Base-by-base conservation (phyloP, 2,329 filamentous ascomycete species). In the Ophiostoma himal-ulmi region DNA sequence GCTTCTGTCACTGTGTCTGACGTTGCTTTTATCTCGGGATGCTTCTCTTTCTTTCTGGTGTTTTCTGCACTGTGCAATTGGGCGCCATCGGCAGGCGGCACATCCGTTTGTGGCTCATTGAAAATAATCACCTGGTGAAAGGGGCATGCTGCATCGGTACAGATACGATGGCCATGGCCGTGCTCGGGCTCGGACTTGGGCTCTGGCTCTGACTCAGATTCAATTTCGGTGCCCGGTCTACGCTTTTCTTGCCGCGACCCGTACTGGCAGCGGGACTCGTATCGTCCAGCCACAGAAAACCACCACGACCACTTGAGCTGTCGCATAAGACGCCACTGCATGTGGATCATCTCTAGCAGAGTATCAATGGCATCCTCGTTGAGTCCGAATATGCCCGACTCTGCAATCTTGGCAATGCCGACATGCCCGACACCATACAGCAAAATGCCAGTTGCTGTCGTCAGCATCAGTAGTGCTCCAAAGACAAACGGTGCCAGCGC, bases 241-340 rank as follows among this genome's bases (percentile, higher is more conserved):
- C 2, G 26, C 10, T 37, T 26, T 14, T n/a, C 8, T 11, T 44
- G 22, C 20, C 39, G n/a, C 11, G 62, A 60, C 6, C 37, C 22
- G 39, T 67, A 14, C n/a, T 69, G 67, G 5, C 41, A 68, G 26
- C 67, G 67, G 2, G 48, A 34, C 57, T 68, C 71, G 68, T 72
- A 70, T 22, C 69, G 66, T 14, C 26, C 69, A 10, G 68, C 71
- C 7, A 41, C 39, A 14, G 69, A 57, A 14, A 48, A 34, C 71
- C 72, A 73, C 72, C 71, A 73, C 17, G 69, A 60, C 72, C 71
- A 72, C 37, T 70, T 68, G 13, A 74, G 8, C 64, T 72, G 71
- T 5, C 69, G 68, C 11, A 73, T 36, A 5, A 71, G 36, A 6
- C 68, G 68, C 70, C 68, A 71, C 17, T 70, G 68, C 41, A 71